phyloP scores from a whole-genome alignment of 2,329 filamentous ascomycete genomes.

The Aspergillus ochraceus region DNA sequence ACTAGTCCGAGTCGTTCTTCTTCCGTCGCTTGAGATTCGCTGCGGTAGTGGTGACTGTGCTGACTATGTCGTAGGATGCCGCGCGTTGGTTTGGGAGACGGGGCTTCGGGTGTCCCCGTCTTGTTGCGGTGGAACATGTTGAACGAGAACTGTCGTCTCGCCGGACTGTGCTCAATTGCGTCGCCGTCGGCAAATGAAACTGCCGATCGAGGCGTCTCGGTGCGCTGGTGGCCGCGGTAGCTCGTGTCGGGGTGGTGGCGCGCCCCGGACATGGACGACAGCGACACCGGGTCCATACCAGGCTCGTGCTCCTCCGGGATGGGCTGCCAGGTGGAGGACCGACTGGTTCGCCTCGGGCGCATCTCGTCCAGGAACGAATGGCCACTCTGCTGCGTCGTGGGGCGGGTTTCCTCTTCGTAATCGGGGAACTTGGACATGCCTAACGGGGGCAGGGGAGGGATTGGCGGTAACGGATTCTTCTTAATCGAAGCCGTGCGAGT shows the following conservation, averaged over 20 bases:
- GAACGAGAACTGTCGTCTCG: conserved; percentile 86
- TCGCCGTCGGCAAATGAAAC: neutral
- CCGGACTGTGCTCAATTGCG: conserved; percentile 21
- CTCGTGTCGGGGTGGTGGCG: conserved; percentile 48
- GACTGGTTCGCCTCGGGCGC: conserved; percentile 38
- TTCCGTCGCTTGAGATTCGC: conserved; percentile 61
- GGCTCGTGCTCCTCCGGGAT: conserved; percentile 47
- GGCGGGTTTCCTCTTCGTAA: conserved; percentile 44
- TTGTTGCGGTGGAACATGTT: conserved; percentile 69
- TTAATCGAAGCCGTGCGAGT: conserved; percentile 45
- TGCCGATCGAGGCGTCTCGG: neutral
- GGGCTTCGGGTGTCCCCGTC: conserved; percentile 19
- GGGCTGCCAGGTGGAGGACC: conserved; percentile 32
- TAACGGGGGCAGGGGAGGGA: conserved; percentile 70
- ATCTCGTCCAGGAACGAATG: conserved; percentile 40
- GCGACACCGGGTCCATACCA: conserved; percentile 61
- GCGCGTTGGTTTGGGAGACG: conserved; percentile 31
- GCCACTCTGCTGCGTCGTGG: conserved; percentile 29
- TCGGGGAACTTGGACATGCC: conserved; percentile 85
- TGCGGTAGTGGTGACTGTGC: neutral
- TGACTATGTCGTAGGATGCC: conserved; percentile 45
- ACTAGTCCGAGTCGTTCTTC: conserved; percentile 82
- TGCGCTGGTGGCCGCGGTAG: conserved; percentile 27
- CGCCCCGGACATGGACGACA: conserved; percentile 60
- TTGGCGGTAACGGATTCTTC: conserved; percentile 64